A percentile compares a stretch with the other conserved stretches of the same genome.
These are phyloP conservation scores for Nidula niveotomentosa DNA, from an alignment of 1,284 basidiomycete species.

Conservation along the genomic window DNA sequence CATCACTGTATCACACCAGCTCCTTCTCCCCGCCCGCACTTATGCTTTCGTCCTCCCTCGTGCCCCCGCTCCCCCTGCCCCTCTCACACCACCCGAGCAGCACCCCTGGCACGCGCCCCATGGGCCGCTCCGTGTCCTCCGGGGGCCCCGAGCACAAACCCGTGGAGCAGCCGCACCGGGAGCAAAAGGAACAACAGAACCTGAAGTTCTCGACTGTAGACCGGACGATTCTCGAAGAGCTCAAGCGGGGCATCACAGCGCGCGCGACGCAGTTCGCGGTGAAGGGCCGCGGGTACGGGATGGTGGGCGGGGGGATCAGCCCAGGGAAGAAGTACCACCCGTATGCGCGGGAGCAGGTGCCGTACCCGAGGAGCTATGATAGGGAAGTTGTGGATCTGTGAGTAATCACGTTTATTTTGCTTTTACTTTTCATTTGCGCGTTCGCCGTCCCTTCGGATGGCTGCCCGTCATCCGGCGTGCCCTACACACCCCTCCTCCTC, in stretches of 20 bases:
- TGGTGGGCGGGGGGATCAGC: slow-evolving; percentile 23
- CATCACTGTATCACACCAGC: too few relatives aligned
- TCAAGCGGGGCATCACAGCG: slow-evolving; percentile 48
- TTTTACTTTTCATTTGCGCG: too few relatives aligned
- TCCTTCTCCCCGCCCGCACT: too few relatives aligned
- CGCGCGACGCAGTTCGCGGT: slow-evolving; percentile 53
- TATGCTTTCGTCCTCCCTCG: too few relatives aligned
- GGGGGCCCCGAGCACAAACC: too few relatives aligned
- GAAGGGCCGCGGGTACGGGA: slow-evolving; percentile 36
- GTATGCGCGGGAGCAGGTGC: slow-evolving; percentile 46
- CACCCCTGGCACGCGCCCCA: too few relatives aligned
- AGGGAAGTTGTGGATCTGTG: slow-evolving; percentile 61
- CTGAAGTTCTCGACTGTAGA: slow-evolving; percentile 54
- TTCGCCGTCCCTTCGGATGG: too few relatives aligned
- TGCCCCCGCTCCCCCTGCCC: not conserved
- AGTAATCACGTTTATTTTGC: slow-evolving; percentile 25
- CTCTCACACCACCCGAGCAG: slow-evolving; percentile 1
- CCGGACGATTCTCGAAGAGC: slow-evolving; percentile 55
- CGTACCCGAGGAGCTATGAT: slow-evolving; percentile 68
- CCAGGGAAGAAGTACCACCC: slow-evolving; percentile 56
- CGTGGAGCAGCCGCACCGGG: too few relatives aligned
- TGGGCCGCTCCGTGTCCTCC: too few relatives aligned
- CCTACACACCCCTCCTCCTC: too few relatives aligned
- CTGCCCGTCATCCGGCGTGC: too few relatives aligned
- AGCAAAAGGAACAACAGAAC: slow-evolving; percentile 7